Conservation (phyloP, 176 grass and related monocot genomes). For the Carex scoparia region DNA sequence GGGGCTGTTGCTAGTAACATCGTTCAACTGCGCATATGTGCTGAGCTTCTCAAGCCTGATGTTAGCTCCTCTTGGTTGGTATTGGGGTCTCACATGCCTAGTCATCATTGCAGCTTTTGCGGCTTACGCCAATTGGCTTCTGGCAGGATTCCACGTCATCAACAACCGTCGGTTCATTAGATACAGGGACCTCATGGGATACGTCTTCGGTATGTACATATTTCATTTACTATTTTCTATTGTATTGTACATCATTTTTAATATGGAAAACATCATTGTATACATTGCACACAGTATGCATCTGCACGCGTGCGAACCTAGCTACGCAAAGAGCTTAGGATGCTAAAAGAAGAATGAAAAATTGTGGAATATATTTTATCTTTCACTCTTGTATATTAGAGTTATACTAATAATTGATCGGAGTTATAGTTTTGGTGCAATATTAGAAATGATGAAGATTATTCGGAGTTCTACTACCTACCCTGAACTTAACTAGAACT, state of each 20-base stretch:
- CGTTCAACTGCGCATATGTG: conserved; percentile 95
- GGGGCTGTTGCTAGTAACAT: conserved; percentile 55
- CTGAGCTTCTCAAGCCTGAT: conserved; percentile 91
- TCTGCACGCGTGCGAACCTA: background rate
- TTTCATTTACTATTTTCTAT: background rate
- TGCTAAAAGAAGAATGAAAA: background rate
- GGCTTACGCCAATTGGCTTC: conserved; percentile 76
- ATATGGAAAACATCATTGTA: background rate
- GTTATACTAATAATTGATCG: too few species aligned
- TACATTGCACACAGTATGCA: background rate
- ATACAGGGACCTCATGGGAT: conserved; percentile 90
- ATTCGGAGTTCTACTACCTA: background rate
- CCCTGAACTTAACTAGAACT: background rate
- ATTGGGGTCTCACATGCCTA: conserved; percentile 60
- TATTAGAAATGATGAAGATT: background rate
- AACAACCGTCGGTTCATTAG: conserved; percentile 63
- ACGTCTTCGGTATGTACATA: conserved; percentile 42
- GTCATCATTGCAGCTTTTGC: conserved; percentile 39
- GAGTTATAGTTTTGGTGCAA: background rate
- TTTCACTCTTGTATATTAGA: background rate
- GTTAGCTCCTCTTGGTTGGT: conserved; percentile 68
- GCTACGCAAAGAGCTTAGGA: background rate
- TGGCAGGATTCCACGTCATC: conserved; percentile 61
- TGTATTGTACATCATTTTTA: background rate
- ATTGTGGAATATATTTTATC: background rate